phyloP scores from a whole-genome alignment of 352 stramenopile species.

The Phytopythium boreale region DNA sequence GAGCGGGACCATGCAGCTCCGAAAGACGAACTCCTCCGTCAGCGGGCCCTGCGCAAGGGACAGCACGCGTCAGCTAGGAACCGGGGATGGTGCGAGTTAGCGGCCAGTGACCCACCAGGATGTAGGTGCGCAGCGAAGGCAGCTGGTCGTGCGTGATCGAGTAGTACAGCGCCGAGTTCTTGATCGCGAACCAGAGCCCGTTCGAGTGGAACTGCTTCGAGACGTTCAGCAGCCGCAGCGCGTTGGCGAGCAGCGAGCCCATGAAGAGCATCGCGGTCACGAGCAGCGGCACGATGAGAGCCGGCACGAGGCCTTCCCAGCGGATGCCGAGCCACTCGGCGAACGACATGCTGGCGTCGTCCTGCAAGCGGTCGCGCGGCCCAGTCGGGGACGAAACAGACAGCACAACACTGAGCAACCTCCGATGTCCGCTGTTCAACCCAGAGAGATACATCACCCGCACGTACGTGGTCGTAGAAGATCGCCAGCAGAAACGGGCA shows the following conservation, averaged over 20 bases:
- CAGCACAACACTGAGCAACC: background rate
- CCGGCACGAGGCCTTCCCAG: slow-evolving; percentile 48
- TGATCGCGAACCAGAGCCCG: slow-evolving; percentile 72
- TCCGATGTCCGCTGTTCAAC: background rate
- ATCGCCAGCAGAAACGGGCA: slow-evolving; percentile 79
- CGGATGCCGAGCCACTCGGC: slow-evolving; percentile 83
- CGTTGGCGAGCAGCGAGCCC: slow-evolving; percentile 71
- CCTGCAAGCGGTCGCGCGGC: slow-evolving; percentile 22
- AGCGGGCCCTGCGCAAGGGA: slow-evolving; percentile 72
- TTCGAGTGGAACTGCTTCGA: slow-evolving; percentile 76
- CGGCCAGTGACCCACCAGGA: slow-evolving; percentile 48
- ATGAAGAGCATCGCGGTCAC: slow-evolving; percentile 76
- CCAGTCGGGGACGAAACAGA: background rate
- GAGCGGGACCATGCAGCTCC: slow-evolving; percentile 91
- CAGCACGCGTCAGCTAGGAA: background rate
- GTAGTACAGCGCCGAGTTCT: slow-evolving; percentile 82
- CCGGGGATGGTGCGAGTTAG: background rate
- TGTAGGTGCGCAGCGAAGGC: slow-evolving; percentile 78
- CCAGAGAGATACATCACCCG: background rate
- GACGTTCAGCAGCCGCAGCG: slow-evolving; percentile 67
- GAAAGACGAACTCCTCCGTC: slow-evolving; percentile 96
- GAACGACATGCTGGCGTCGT: slow-evolving; percentile 78
- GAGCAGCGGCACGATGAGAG: slow-evolving; percentile 58
- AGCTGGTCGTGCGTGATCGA: slow-evolving; percentile 68
- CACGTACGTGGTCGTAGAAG: slow-evolving; percentile 80